Percentiles rank a stretch among this genome's conserved stretches.
These are phyloP conservation scores for Macrophomina pseudophaseolina DNA, from an alignment of 2,329 filamentous ascomycete species.

Conservation along the genomic window DNA sequence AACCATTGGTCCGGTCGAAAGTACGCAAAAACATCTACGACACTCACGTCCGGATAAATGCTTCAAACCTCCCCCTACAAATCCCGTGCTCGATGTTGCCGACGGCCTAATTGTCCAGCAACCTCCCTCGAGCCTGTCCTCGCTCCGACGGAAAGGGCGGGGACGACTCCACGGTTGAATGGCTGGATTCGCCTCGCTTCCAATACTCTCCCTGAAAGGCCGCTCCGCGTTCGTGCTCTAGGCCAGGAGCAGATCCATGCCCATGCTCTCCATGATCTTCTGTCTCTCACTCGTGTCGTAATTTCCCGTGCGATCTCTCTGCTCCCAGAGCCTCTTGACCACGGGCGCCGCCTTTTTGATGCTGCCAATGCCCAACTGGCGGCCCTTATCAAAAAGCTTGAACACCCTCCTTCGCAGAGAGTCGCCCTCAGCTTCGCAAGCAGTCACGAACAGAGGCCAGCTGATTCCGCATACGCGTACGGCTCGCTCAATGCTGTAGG, in stretches of 20 bases:
- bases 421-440: constrained; percentile 20
- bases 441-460: constrained; percentile 21
- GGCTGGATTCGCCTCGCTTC: too few relatives aligned
- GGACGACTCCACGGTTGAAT: too few relatives aligned
- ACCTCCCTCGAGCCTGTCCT: too few relatives aligned
- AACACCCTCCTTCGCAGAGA: background rate
- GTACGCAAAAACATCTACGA: too few relatives aligned
- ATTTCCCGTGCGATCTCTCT: constrained; percentile 8
- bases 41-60: too few relatives aligned
- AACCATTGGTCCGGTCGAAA: too few relatives aligned
- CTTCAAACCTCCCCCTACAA: too few relatives aligned
- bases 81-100: too few relatives aligned
- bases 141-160: too few relatives aligned
- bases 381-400: constrained; percentile 16
- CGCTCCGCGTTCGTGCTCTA: background rate
- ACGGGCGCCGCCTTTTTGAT: constrained; percentile 18
- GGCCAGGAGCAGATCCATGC: constrained; percentile 23
- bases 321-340: constrained; percentile 1
- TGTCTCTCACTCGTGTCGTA: background rate
- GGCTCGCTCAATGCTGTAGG: constrained; percentile 19
- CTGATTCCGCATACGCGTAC: constrained; percentile 16
- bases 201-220: background rate
- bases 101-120: too few relatives aligned
- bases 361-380: constrained; percentile 10
- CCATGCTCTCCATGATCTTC: constrained; percentile 24